Percentiles rank a stretch among this genome's conserved stretches.
phyloP scores from a whole-genome alignment of 306 rosid species.

The Castanea mollissima region DNA sequence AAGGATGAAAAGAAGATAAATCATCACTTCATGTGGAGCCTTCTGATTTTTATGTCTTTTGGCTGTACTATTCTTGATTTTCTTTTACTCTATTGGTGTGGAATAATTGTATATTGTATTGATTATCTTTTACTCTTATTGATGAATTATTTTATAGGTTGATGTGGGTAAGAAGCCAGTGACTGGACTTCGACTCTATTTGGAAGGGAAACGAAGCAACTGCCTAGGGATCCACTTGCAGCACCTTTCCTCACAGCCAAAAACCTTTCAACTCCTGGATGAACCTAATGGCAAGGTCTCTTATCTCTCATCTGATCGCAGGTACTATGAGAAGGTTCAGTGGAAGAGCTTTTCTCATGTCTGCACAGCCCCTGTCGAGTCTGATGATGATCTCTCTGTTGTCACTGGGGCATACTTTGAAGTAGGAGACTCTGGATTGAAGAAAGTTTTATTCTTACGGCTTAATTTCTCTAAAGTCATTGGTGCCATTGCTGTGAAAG shows the following conservation, averaged over 20 bases:
- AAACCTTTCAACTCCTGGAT: slow-evolving; percentile 54
- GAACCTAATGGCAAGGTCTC: slow-evolving; percentile 33
- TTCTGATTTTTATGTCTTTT: background rate
- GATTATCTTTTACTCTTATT: background rate
- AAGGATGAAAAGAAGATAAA: background rate
- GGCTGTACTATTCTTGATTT: background rate
- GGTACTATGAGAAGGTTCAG: slow-evolving; percentile 78
- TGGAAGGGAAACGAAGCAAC: slow-evolving; percentile 82
- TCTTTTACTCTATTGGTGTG: background rate
- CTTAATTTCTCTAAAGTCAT: slow-evolving; percentile 57
- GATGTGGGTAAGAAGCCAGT: slow-evolving; percentile 78
- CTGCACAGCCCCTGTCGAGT: slow-evolving; percentile 82
- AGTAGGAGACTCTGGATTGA: slow-evolving; percentile 61
- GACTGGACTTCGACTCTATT: slow-evolving; percentile 79
- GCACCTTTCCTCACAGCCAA: slow-evolving; percentile 81
- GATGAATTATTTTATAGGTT: slow-evolving; percentile 47
- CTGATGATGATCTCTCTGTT: slow-evolving; percentile 52
- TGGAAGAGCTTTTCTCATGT: slow-evolving; percentile 92
- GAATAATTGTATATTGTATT: background rate
- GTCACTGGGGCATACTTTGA: slow-evolving; percentile 82
- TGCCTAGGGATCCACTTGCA: slow-evolving; percentile 84
- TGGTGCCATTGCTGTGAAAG: slow-evolving; percentile 34
- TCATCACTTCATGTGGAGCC: background rate
- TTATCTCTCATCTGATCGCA: slow-evolving; percentile 42
- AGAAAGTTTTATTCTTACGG: slow-evolving; percentile 66